Evolutionary conservation across 176 grass and related monocot species (phyloP), one percentile per base, ranked within the genome.

Genomic region (Hordeum vulgare): DNA sequence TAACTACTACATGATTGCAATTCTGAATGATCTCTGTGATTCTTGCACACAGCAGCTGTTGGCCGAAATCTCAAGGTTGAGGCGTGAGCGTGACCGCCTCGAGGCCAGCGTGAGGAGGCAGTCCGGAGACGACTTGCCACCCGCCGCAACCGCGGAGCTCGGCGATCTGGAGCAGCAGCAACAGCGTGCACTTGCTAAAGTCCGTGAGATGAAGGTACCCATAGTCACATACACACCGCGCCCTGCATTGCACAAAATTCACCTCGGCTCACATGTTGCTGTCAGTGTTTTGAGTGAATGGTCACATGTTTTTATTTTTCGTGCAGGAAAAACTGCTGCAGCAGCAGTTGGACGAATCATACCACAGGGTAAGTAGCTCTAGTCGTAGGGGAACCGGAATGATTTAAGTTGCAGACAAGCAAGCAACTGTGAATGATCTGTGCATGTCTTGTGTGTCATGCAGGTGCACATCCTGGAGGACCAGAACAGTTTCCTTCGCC

Each of bases 41-140:
- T 25, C 70, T 27, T 27, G 11, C 26, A 4, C 2, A 9, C 57
- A 92, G 87, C 41, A 94, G 25, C 76, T 90, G 75, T 6, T 76
- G 28, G 71, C 10, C 20, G 84, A 94, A 73, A 85, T 90, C 34
- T 7, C 78, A 61, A 76, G 78, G 82, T 57, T 92, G 85, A 82
- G 45, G 72, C 59, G 34, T 20, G 84, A 94, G 78, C 85, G 15
- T 20, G 54, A 90, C 24, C 83, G 80, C 18, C 87, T 94, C 0
- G 71, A 83, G 39, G 71, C 81, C 25, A 74, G 27, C 61, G 14
- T 78, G n/a, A 85, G 79, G 75, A 60, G 41, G 31, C 87, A 66
- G 33, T 77, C 63, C 8, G 89, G 81, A 28, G 89, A 93, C 11
- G 73, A 89, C 84, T 1, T 40, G 65, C 21, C 36, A 41, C 7